Evolutionary conservation across 2,329 filamentous ascomycete genomes (phyloP), one percentile per base, ranked within the genome.

Genomic region (Diplodia corticola): DNA sequence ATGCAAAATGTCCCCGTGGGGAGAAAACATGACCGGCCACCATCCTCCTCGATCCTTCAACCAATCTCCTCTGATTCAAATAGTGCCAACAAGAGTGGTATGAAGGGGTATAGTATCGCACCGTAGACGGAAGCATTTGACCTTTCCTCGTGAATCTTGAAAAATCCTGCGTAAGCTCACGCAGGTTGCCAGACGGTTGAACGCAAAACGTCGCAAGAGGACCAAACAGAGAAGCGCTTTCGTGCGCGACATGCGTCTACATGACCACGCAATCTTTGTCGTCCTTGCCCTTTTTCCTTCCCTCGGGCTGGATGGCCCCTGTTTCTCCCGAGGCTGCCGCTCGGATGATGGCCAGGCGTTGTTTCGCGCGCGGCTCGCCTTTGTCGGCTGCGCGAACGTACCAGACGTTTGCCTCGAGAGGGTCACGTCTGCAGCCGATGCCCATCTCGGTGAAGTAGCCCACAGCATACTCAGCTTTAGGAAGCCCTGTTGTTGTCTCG

Each of bases 401-500:
- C 94, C 93, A 98, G 35, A 97, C 91, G 74, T 99, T 99, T 71
- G 95, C 94, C 78, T 97, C 93, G 50, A 99, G 85, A n/a, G 94
- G 89, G 76, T 99, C 95, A 57, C 92, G 89, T 44, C 93, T 91
- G 77, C 93, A 97, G 59, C 95, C 95, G 72, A 99, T 97, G 69
- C 95, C 95, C 91, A 96, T 97, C 78, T 99, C 95, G 5, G 93
- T 97, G 77, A 99, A 99, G 79, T 97, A 98, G 51, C 93, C 95
- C 24, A 97, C 88, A 0, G 95, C 92, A 73, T 98, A 99, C 76
- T 97, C 88, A n/a, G 95, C 95, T 83, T 84, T 84, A 35, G 80
- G 74, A 64, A 80, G 86, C 59, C 87, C 90, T 91, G 69, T 2
- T 33, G 24, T n/a, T 9, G 49, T 46, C 26, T n/a, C 10, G 13